phyloP scores from a whole-genome alignment of 257 asterid species.

The Fraxinus excelsior region DNA sequence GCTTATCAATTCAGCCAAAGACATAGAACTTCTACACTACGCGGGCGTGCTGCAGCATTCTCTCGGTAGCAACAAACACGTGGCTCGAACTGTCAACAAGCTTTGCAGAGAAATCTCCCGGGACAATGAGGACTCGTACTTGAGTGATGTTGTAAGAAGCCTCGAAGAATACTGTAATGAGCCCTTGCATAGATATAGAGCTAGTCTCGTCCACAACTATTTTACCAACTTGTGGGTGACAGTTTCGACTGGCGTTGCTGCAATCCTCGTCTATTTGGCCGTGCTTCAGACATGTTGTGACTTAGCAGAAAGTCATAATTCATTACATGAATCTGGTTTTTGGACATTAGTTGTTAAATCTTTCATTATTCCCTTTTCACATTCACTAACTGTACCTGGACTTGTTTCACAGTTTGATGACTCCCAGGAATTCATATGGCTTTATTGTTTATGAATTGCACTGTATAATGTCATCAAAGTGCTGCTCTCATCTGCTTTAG shows the following conservation, averaged over 20 bases:
- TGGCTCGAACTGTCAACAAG: conserved; percentile 17
- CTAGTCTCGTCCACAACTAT: background rate
- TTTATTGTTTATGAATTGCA: background rate
- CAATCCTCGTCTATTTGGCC: conserved; percentile 4
- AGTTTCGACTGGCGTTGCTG: background rate
- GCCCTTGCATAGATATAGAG: background rate
- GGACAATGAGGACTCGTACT: conserved; percentile 14
- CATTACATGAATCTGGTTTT: background rate
- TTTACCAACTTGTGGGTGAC: conserved; percentile 13
- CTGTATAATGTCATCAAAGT: too few species aligned
- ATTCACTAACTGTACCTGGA: background rate
- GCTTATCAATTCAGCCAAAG: conserved; percentile 11
- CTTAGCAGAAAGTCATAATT: background rate
- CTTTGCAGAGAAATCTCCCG: conserved; percentile 13
- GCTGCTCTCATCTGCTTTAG: background rate
- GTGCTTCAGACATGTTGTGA: conserved; percentile 10
- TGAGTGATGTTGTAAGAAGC: conserved; percentile 4
- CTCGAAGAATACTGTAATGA: conserved; percentile 1
- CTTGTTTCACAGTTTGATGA: background rate
- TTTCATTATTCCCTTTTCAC: background rate
- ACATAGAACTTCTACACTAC: conserved; percentile 10
- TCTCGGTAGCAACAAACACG: conserved; percentile 12
- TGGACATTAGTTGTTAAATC: background rate
- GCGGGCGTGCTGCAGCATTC: conserved; percentile 16
- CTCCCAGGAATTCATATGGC: background rate